Evolutionary conservation across 441 rosid species (phyloP), one percentile per base, ranked within the genome.

Genomic region (Kokia cookei): DNA sequence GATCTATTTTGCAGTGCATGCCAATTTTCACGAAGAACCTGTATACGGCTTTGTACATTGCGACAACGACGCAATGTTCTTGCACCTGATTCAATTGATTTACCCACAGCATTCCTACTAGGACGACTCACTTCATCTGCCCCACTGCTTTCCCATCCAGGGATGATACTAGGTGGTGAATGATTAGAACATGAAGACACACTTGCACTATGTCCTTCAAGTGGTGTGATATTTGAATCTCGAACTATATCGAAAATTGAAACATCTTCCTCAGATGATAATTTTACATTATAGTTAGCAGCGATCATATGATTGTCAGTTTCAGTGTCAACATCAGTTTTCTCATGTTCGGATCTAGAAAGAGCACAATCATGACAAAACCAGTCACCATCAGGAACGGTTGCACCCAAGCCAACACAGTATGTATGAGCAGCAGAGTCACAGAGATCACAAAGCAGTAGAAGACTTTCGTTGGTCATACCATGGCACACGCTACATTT

Each of bases 321-420:
- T 22, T 74, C 81, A 64, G 54, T 63, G 48, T 84, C 84, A 51
- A 50, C 60, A 72, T 84, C 81, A 7, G 65, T 54, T 12, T 71
- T 72, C 7, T 78, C 70, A 43, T 85, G 86, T 72, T 84, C 84
- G 9, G 67, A 79, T 74, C 82, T 84, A 26, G 86, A 71, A 75
- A 88, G 57, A 35, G 77, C 58, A 74, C 88, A 90, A 27, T 90
- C 92, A 62, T 77, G 75, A 76, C 91, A 88, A 80, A 82, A 85
- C 94, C 91, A 90, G 75, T 90, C 94, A 54, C 87, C 89, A 24
- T 83, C 84, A 4, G 90, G 91, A 3, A 88, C 86, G 69, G 88
- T 81, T 51, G 35, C 32, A 37, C 86, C 87, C 74, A 90, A 67
- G 50, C 86, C 94, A 58, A 82, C 85, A 65, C 90, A 90, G 69